Evolutionary conservation across 2,329 filamentous ascomycete genomes (phyloP).

Genomic region (Clonostachys chloroleuca): DNA sequence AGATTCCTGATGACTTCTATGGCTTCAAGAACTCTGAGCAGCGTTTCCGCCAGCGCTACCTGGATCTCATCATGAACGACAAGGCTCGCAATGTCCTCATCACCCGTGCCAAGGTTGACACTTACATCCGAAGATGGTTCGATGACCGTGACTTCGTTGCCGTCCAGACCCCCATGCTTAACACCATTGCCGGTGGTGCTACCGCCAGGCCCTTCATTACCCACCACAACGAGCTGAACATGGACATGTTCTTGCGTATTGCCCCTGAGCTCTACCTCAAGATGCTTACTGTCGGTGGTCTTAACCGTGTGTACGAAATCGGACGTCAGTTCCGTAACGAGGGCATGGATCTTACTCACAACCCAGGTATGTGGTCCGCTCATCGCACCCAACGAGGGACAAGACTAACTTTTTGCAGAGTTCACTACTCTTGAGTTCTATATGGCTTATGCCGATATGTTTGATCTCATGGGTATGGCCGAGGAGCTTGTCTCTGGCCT

Average conservation of each 20-base stretch:
- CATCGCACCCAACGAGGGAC: neutral
- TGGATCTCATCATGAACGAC: slow-evolving; percentile 97
- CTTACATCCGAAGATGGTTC: slow-evolving; percentile 85
- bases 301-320: slow-evolving; percentile 93
- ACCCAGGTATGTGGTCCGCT: slow-evolving; percentile 42
- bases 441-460: slow-evolving; percentile 86
- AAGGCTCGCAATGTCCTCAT: slow-evolving; percentile 77
- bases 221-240: slow-evolving; percentile 92
- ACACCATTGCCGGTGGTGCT: slow-evolving; percentile 89
- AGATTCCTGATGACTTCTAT: slow-evolving; percentile 76
- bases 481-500: slow-evolving; percentile 89
- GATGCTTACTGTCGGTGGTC: slow-evolving; percentile 89
- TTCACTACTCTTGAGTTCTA: slow-evolving; percentile 99
- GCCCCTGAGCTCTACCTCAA: slow-evolving; percentile 96
- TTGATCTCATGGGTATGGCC: slow-evolving; percentile 76
- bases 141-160: slow-evolving; percentile 85
- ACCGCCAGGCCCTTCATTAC: slow-evolving; percentile 92
- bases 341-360: slow-evolving; percentile 71
- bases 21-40: slow-evolving; percentile 95
- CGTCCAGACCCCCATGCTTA: slow-evolving; percentile 97
- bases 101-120: slow-evolving; percentile 81
- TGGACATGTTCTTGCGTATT: slow-evolving; percentile 92
- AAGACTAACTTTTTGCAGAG: slow-evolving; percentile 44
- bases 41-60: slow-evolving; percentile 86
- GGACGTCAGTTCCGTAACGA: slow-evolving; percentile 96